phyloP scores from a whole-genome alignment of 2,329 filamentous ascomycete genomes.

The Paecilomyces fulvus region DNA sequence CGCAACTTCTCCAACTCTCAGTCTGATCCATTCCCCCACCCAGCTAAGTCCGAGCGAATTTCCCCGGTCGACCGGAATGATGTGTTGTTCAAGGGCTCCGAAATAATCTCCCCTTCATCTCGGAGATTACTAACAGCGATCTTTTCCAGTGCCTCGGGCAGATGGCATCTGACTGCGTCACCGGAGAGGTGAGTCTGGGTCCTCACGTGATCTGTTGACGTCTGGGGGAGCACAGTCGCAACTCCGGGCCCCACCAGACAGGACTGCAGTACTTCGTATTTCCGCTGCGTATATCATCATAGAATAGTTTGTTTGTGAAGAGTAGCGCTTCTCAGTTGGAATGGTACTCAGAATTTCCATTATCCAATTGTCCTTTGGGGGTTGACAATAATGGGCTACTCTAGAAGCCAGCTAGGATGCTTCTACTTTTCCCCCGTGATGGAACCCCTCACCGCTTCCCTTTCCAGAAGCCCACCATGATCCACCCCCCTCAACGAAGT shows the following conservation, averaged over 20 bases:
- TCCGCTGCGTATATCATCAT: no score
- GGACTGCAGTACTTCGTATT: not conserved
- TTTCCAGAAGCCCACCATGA: not conserved
- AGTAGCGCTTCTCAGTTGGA: no score
- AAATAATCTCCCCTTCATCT: not conserved
- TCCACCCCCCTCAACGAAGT: not conserved
- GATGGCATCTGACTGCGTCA: not conserved
- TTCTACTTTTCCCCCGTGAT: not conserved
- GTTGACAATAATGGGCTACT: no score
- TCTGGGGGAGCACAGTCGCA: not conserved
- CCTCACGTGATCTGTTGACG: not conserved
- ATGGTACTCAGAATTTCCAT: no score
- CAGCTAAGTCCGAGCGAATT: not conserved
- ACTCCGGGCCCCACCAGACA: not conserved
- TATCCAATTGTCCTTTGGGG: no score
- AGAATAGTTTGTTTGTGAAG: no score
- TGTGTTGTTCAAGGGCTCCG: not conserved
- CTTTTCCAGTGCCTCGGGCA: not conserved
- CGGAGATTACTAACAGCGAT: not conserved
- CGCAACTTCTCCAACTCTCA: not conserved
- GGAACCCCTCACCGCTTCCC: not conserved
- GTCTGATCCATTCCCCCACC: not conserved
- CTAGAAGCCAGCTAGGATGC: not conserved
- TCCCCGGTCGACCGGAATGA: not conserved
- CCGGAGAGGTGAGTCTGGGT: not conserved